Evolutionary conservation across 2,329 filamentous ascomycete species (phyloP).

Genomic region (Fusarium redolens): DNA sequence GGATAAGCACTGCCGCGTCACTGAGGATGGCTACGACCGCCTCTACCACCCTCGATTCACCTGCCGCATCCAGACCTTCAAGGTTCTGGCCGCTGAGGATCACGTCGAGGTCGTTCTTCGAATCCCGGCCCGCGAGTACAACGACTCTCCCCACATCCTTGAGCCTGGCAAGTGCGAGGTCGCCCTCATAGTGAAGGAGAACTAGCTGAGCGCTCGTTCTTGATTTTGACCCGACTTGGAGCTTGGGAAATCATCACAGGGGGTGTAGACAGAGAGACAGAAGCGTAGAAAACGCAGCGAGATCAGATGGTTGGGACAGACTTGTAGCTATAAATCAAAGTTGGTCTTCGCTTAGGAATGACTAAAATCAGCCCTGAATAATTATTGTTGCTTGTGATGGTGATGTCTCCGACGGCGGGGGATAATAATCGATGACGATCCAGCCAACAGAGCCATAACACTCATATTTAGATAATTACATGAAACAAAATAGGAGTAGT

Average conservation of each 20-base stretch:
- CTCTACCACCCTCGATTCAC: slow-evolving; percentile 24
- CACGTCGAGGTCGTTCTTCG: slow-evolving; percentile 29
- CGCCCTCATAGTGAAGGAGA: slow-evolving; percentile 32
- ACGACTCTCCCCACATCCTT: slow-evolving; percentile 25
- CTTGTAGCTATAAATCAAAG: neutral
- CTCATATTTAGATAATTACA: neutral
- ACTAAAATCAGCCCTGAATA: neutral
- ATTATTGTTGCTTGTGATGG: neutral
- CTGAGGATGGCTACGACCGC: slow-evolving; percentile 7
- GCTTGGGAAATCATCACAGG: neutral
- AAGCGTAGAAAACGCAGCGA: neutral
- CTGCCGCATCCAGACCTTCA: slow-evolving; percentile 20
- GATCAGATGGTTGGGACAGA: neutral
- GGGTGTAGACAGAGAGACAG: neutral
- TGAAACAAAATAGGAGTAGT: neutral
- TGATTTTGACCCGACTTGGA: neutral
- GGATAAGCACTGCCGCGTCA: slow-evolving; percentile 28
- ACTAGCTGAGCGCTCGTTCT: neutral
- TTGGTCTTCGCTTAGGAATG: neutral
- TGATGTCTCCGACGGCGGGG: neutral
- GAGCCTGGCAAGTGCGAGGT: slow-evolving; percentile 15
- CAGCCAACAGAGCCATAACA: neutral
- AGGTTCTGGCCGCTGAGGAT: neutral
- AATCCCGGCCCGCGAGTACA: slow-evolving; percentile 24
- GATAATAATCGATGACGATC: slow-evolving; percentile 16